Evolutionary conservation across 371 early-diverging fungal genomes (phyloP).

Genomic region (Mucor piriformis): DNA sequence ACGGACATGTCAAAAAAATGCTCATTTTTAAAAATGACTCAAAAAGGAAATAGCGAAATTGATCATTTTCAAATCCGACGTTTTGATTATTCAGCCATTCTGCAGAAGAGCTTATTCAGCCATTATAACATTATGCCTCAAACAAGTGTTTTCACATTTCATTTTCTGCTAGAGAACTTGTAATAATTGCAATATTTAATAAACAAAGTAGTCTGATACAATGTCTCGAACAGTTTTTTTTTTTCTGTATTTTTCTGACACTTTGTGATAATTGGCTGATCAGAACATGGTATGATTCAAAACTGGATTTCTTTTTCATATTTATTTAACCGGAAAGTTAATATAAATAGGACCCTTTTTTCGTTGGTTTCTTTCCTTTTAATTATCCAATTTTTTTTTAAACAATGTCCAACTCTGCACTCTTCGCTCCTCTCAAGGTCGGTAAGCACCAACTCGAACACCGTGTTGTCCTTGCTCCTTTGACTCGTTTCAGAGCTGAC

Average conservation of each 20-base stretch:
- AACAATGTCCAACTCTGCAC: neutral
- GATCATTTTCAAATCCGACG: neutral
- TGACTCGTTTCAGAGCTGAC: constrained; percentile 52
- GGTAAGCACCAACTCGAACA: constrained; percentile 40
- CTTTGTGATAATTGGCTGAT: no score
- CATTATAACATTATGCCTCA: no score
- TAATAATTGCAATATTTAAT: no score
- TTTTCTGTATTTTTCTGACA: no score
- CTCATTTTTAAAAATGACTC: neutral
- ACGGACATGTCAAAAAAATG: no score
- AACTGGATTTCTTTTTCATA: no score
- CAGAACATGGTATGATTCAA: no score
- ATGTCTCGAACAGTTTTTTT: no score
- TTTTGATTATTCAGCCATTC: neutral
- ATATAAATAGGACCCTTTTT: neutral
- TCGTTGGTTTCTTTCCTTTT: neutral
- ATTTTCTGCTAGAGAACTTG: no score
- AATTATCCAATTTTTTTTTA: neutral
- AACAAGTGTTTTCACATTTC: no score
- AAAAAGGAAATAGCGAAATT: neutral
- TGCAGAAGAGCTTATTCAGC: neutral
- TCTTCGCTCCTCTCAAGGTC: constrained; percentile 12
- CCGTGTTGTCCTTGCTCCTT: constrained; percentile 59
- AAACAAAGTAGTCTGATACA: no score
- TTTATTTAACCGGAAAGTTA: no score